These are phyloP conservation scores for Fusarium musae DNA, from an alignment of 2,329 filamentous ascomycete species.

Conservation along the genomic window DNA sequence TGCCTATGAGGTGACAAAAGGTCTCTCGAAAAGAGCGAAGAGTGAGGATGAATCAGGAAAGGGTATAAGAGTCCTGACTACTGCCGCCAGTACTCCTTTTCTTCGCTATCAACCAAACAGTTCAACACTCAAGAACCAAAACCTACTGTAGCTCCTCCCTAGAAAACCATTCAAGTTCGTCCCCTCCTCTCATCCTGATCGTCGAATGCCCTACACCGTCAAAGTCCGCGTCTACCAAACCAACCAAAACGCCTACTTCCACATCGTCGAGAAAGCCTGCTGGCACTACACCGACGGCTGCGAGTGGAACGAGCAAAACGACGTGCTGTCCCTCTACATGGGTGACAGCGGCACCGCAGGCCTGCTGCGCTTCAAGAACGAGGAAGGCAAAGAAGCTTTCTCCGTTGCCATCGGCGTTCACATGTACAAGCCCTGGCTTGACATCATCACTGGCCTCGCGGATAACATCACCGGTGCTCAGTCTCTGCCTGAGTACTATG, in stretches of 20 bases:
- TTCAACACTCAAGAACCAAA: background rate
- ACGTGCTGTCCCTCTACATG: slow-evolving; percentile 23
- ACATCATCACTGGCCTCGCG: slow-evolving; percentile 27
- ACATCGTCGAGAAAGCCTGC: slow-evolving; percentile 28
- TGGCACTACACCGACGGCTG: slow-evolving; percentile 38
- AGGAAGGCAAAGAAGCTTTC: slow-evolving; percentile 34
- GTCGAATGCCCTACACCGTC: slow-evolving; percentile 31
- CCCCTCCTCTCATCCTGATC: too few relatives aligned
- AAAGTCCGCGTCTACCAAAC: slow-evolving; percentile 39
- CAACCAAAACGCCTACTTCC: slow-evolving; percentile 36
- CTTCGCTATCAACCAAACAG: background rate
- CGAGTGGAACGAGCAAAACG: slow-evolving; percentile 23
- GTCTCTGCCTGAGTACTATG: slow-evolving; percentile 38
- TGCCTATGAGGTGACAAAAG: too few relatives aligned
- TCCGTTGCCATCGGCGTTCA: slow-evolving; percentile 33
- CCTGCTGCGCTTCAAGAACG: slow-evolving; percentile 38
- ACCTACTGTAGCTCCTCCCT: too few relatives aligned
- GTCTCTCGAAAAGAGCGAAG: accelerated
- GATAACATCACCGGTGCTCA: slow-evolving; percentile 30
- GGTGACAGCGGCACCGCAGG: slow-evolving; percentile 32
- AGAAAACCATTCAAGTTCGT: too few relatives aligned
- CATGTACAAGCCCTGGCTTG: slow-evolving; percentile 39
- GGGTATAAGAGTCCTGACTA: background rate
- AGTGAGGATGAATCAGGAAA: accelerated
- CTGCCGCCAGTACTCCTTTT: accelerated